Conservation (phyloP, 805 yeast genomes). For the Ogataea polymorpha region DNA sequence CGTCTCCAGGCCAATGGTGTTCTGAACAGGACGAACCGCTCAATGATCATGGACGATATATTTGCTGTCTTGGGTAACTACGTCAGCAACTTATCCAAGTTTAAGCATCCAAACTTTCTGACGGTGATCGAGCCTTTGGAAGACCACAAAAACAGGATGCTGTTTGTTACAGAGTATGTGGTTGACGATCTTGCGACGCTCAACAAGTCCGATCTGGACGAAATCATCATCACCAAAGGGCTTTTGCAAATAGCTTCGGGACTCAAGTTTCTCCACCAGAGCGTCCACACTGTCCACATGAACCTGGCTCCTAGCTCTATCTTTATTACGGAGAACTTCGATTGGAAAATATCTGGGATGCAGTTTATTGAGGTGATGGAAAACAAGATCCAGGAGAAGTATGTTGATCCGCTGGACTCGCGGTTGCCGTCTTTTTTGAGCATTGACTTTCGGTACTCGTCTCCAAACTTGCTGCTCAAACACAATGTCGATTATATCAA, state of each 20-base stretch:
- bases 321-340: constrained; percentile 77
- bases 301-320: constrained; percentile 77
- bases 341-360: constrained; percentile 90
- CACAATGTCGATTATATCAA: constrained; percentile 59
- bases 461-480: constrained; percentile 80
- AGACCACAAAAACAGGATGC: constrained; percentile 70
- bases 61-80: constrained; percentile 65
- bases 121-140: constrained; percentile 87
- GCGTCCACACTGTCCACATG: constrained; percentile 70
- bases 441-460: constrained; percentile 67
- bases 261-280: constrained; percentile 75
- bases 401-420: constrained; percentile 69
- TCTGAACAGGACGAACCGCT: constrained; percentile 45
- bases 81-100: constrained; percentile 66
- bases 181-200: constrained; percentile 31
- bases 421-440: constrained; percentile 72
- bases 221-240: constrained; percentile 72
- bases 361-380: constrained; percentile 46
- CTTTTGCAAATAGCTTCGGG: constrained; percentile 74
- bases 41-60: constrained; percentile 53
- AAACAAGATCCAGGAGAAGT: constrained; percentile 51
- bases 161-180: constrained; percentile 84
- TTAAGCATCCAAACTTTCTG: constrained; percentile 86
- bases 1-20: constrained; percentile 49
- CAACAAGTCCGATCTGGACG: constrained; percentile 55